Evolutionary conservation across 2,329 filamentous ascomycete species (phyloP), one percentile per base, ranked within the genome.

Genomic region (Diatrype stigma): DNA sequence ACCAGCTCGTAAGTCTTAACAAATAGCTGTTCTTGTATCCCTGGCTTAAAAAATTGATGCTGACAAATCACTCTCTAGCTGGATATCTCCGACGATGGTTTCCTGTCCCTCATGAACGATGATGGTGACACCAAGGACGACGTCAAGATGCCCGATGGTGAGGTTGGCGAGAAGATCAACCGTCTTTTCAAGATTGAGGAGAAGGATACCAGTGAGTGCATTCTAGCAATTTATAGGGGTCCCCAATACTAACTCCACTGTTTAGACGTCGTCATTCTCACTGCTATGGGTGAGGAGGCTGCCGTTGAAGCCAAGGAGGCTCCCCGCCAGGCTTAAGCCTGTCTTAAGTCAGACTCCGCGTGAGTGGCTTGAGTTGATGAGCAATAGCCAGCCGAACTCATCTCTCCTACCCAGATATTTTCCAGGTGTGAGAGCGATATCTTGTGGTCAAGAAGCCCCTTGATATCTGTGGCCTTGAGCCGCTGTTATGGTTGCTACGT

Each of bases 251-350:
- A 58, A 69, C 45, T 6, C 28, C 21, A 38, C 52, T 50, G 30
- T 42, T 11, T 58, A 96, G 91, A 91, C 76, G 87, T 97, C 67
- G 87, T 93, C 66, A 85, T 99, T 72, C 88, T 96, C 71, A 89
- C 90, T 67, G 85, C 94, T 72, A 99, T 99, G 94, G 89, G 89
- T 70, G 93, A 99, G 79, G 89, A 97, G 82, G 77, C 82, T 66
- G 88, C 86, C 69, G 87, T 96, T 72, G 92, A 96, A 71, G 88
- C 86, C 77, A 97, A 97, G 86, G 92, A 96, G 79, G 90, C 89
- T 73, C 85, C 89, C 73, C 65, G 66, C 56, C 66, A 70, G 61
- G 49, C 44, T 49, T 68, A 66, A 65, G 60, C 53, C 42, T 56
- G 21, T 19, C 47, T 52, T 51, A 6, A 42, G 40, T 34, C 49